These are phyloP conservation scores for Phylloboletellus chloephorus DNA, from an alignment of 1,284 basidiomycete genomes.

Conservation along the genomic window DNA sequence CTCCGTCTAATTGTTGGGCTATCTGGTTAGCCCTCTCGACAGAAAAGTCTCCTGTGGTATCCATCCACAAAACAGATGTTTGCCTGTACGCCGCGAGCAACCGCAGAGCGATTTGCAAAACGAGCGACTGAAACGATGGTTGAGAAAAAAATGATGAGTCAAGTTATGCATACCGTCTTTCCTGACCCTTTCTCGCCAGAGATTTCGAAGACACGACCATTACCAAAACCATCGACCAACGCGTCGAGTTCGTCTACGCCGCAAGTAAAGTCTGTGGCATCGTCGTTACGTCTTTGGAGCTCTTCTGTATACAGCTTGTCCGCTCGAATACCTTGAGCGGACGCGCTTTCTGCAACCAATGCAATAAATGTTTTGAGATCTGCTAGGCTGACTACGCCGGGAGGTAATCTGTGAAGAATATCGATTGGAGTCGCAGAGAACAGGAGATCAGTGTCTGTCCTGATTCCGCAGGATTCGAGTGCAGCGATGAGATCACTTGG, in stretches of 20 bases:
- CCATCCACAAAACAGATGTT: slow-evolving; percentile 58
- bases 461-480: slow-evolving; percentile 42
- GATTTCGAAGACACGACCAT: slow-evolving; percentile 54
- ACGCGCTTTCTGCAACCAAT: slow-evolving; percentile 36
- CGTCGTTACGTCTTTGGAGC: slow-evolving; percentile 23
- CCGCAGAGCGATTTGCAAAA: slow-evolving; percentile 50
- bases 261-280: slow-evolving; percentile 27
- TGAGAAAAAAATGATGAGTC: slow-evolving; percentile 4
- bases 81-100: slow-evolving; percentile 39
- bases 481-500: slow-evolving; percentile 30
- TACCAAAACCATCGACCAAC: slow-evolving; percentile 45
- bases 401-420: slow-evolving; percentile 46
- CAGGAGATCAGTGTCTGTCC: slow-evolving; percentile 54
- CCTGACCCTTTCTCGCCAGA: slow-evolving; percentile 58
- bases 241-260: slow-evolving; percentile 47
- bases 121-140: slow-evolving; percentile 42
- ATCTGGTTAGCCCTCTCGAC: slow-evolving; percentile 42
- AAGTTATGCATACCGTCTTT: slow-evolving; percentile 53
- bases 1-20: slow-evolving; percentile 30
- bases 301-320: slow-evolving; percentile 34
- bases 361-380: slow-evolving; percentile 42
- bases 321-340: slow-evolving; percentile 41
- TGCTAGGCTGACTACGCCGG: slow-evolving; percentile 41
- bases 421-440: slow-evolving; percentile 44
- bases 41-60: slow-evolving; percentile 64